Conservation (phyloP, 495 filamentous ascomycete genomes). For the Podospora fimiseda region DNA sequence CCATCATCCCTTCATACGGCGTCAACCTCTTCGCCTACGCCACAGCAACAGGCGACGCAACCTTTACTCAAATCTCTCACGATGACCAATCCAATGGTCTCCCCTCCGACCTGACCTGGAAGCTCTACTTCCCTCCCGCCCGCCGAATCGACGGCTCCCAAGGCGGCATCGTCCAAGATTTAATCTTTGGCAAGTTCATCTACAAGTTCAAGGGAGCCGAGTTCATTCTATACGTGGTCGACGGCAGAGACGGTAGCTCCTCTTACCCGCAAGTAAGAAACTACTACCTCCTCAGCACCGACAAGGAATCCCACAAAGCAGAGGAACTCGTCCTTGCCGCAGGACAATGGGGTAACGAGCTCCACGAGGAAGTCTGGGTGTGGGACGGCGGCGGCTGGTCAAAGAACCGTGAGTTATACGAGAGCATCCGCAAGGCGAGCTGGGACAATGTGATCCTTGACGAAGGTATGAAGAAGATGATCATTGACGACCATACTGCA, state of each 20-base stretch:
- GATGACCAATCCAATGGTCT: conserved; percentile 24
- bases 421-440: conserved; percentile 46
- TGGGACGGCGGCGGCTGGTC: conserved; percentile 56
- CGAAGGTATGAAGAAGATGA: conserved; percentile 50
- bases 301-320: conserved; percentile 25
- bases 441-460: conserved; percentile 67
- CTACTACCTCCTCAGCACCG: conserved; percentile 45
- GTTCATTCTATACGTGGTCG: conserved; percentile 49
- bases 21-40: conserved; percentile 48
- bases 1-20: conserved; percentile 27
- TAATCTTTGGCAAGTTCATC: conserved; percentile 49
- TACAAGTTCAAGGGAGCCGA: conserved; percentile 44
- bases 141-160: conserved; percentile 42
- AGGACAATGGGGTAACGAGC: conserved; percentile 40
- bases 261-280: conserved; percentile 27
- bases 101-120: conserved; percentile 35
- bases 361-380: conserved; percentile 59
- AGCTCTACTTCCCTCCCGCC: conserved; percentile 42
- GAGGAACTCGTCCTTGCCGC: conserved; percentile 50
- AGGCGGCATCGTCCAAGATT: conserved; percentile 36
- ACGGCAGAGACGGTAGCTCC: conserved; percentile 39
- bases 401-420: conserved; percentile 53
- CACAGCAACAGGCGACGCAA: conserved; percentile 37
- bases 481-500: conserved; percentile 51
- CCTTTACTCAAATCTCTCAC: conserved; percentile 25